Evolutionary conservation across 768 basidiomycete genomes (phyloP).

Genomic region (Tubosaeta sp.): DNA sequence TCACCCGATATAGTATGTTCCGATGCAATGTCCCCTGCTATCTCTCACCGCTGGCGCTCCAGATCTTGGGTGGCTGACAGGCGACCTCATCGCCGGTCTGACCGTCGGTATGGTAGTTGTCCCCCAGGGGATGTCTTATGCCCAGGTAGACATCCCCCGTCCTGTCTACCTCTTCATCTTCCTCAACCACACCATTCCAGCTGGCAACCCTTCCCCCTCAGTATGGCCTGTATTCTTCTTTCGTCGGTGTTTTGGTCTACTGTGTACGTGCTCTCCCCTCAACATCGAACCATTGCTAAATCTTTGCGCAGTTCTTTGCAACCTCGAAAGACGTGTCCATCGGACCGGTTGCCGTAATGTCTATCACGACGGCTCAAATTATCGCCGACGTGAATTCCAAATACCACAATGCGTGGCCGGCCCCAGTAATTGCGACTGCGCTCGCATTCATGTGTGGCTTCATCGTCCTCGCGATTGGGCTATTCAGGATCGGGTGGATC

Average conservation of each 20-base stretch:
- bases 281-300: neutral
- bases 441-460: constrained; percentile 87
- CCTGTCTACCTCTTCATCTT: neutral
- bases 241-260: constrained; percentile 82
- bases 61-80: constrained; percentile 78
- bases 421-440: constrained; percentile 76
- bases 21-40: neutral
- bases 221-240: constrained; percentile 93
- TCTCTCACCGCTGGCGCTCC: neutral
- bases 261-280: constrained; percentile 49
- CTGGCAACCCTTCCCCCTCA: constrained; percentile 79
- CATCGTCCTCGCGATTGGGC: constrained; percentile 85
- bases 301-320: constrained; percentile 69
- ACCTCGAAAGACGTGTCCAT: constrained; percentile 99
- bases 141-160: constrained; percentile 42
- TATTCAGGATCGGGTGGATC: constrained; percentile 88
- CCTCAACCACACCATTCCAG: constrained; percentile 34
- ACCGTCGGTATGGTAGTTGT: constrained; percentile 96
- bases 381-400: constrained; percentile 57
- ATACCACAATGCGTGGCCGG: constrained; percentile 55
- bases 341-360: constrained; percentile 99
- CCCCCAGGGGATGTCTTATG: constrained; percentile 92
- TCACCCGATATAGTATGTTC: constrained; percentile 75
- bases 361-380: constrained; percentile 78
- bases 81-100: constrained; percentile 85